These are phyloP conservation scores for Apiospora sp. DNA, from an alignment of 2,329 filamentous ascomycete species.

Conservation along the genomic window DNA sequence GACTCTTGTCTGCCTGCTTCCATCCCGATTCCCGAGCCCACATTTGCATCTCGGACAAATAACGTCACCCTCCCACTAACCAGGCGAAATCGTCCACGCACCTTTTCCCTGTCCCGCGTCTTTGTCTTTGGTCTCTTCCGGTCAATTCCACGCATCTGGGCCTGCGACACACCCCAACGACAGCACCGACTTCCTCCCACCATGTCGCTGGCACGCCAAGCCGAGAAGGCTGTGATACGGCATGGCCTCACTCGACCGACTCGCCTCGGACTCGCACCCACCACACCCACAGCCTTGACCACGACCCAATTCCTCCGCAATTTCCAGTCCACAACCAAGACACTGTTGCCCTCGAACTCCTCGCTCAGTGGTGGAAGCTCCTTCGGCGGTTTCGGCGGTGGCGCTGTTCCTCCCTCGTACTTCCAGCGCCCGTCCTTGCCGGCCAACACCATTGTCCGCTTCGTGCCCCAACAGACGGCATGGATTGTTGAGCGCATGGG, in stretches of 20 bases:
- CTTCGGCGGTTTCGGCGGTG: conserved; percentile 42
- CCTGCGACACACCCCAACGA: background rate
- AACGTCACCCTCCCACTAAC: background rate
- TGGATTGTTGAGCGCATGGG: conserved; percentile 99
- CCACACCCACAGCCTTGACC: background rate
- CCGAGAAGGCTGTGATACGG: conserved; percentile 28
- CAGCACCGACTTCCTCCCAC: conserved; percentile 8
- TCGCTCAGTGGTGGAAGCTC: conserved; percentile 38
- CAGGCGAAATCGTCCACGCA: background rate
- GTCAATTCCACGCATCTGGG: background rate
- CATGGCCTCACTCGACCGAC: conserved; percentile 21
- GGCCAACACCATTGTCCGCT: conserved; percentile 93
- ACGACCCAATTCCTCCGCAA: conserved; percentile 16
- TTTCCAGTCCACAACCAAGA: conserved; percentile 28
- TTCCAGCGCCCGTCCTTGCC: conserved; percentile 80
- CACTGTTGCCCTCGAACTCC: conserved; percentile 6
- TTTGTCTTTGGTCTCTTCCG: background rate
- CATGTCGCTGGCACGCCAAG: conserved; percentile 30
- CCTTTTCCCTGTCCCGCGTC: background rate
- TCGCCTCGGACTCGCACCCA: background rate
- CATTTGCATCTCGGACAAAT: background rate
- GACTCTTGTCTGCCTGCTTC: background rate
- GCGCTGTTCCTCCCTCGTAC: conserved; percentile 71
- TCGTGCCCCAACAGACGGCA: conserved; percentile 98
- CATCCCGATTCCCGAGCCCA: background rate